Base-by-base conservation (phyloP, 2,329 filamentous ascomycete species). In the Cladophialophora yegresii region DNA sequence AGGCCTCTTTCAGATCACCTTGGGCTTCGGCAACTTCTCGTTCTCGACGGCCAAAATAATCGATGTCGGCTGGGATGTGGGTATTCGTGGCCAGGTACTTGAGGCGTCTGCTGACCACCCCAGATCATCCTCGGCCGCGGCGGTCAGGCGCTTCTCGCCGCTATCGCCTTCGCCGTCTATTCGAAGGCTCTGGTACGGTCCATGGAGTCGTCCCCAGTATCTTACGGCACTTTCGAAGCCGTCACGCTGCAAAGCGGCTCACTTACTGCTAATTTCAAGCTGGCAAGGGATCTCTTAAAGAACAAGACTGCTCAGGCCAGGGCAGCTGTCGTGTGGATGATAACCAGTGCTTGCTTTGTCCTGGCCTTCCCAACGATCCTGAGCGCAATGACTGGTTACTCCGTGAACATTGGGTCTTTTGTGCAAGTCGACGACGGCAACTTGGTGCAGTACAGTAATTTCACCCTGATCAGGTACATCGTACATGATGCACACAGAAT, bases 361-460 rank as follows among this genome's bases (percentile, higher is more conserved):
- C 57, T 77, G 1, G 63, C 62, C 13, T 70, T 77, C 22, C 75
- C 75, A 0, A 73, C 75, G 22, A 67, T 75, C 4, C 54, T 76
- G 0, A 73, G 71, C 3, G 76, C 76, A 12, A 77, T 77, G 73
- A 76, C 74, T 0, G 76, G 76, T 9, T 78, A 77, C 58, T 72
- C 75, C n/a, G 67, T 72, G 0, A 76, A 73, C 71, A 65, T 76
- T 13, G 45, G 59, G 12, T 12, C 64, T 4, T 70, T 68, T 20
- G 53, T 75, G 16, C 67, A 72, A 13, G 66, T 68, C 16, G 60
- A 61, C 3, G 68, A 72, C 20, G 55, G 74, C 30, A 73, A 56
- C 28, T 54, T 76, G 32, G 64, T 76, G 1, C 72, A 71, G 1
- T 71, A 71, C 1, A 58, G 67, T 4, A 61, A 67, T 36, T 76